These are phyloP conservation scores for Pinus tabuliformis DNA, from an alignment of 75 land plant species.

Conservation along the genomic window DNA sequence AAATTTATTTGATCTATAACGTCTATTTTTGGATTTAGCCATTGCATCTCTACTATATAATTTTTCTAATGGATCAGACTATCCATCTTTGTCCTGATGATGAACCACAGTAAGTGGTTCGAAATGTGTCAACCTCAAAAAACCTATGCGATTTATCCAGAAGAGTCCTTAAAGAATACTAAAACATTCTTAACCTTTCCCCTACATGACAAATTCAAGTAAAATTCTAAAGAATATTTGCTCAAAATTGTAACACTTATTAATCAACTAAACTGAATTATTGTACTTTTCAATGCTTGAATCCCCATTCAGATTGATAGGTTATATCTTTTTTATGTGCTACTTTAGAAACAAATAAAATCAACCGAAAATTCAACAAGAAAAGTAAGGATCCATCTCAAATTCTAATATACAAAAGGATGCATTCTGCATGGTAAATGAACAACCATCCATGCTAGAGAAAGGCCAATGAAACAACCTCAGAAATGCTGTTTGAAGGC, in stretches of 20 bases:
- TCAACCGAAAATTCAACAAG: background rate
- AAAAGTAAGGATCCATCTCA: background rate
- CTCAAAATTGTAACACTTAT: background rate
- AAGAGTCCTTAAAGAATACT: too few species aligned
- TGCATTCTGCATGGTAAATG: background rate
- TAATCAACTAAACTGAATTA: background rate
- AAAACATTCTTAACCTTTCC: too few species aligned
- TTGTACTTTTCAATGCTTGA: background rate
- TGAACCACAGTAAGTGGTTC: too few species aligned
- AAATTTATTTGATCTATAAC: too few species aligned
- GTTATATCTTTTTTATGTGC: background rate
- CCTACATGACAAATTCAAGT: too few species aligned
- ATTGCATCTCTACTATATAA: too few species aligned
- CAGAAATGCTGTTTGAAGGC: constrained; percentile 30
- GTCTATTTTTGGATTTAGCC: too few species aligned
- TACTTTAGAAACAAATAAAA: background rate
- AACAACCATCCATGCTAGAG: background rate
- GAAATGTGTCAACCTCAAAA: too few species aligned
- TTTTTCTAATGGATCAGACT: too few species aligned
- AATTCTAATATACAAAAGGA: background rate
- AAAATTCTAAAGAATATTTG: too few species aligned
- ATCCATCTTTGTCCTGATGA: too few species aligned
- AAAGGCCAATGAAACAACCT: constrained; percentile 18
- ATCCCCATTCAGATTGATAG: background rate
- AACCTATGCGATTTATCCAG: too few species aligned